phyloP scores from a whole-genome alignment of 257 asterid species.

The Linaria vulgaris region DNA sequence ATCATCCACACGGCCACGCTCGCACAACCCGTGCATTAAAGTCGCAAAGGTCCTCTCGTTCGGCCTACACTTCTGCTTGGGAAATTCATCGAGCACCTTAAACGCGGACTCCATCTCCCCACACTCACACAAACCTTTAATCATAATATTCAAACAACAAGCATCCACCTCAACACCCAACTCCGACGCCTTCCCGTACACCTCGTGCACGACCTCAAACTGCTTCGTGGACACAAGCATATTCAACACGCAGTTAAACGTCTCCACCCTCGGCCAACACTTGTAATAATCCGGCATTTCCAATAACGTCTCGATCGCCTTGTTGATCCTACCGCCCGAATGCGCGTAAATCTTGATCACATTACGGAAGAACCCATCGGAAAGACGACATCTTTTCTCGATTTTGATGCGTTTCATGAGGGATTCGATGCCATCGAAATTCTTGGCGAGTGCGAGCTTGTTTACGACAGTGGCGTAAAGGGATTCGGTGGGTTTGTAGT shows the following conservation, averaged over 20 bases:
- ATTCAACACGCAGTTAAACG: constrained; percentile 72
- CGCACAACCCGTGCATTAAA: constrained; percentile 70
- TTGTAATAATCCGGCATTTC: constrained; percentile 86
- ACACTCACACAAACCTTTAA: constrained; percentile 69
- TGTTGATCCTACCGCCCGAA: constrained; percentile 71
- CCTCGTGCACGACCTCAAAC: constrained; percentile 69
- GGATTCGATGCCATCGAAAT: constrained; percentile 67
- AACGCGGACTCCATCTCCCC: constrained; percentile 66
- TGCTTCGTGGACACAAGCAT: constrained; percentile 66
- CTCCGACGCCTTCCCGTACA: constrained; percentile 49
- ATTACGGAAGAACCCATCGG: constrained; percentile 68
- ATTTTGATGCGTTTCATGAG: constrained; percentile 63
- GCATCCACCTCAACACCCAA: constrained; percentile 79
- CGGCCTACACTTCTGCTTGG: constrained; percentile 64
- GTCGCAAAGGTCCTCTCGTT: constrained; percentile 71
- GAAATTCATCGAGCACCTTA: constrained; percentile 80
- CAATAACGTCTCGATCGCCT: constrained; percentile 59
- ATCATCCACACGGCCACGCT: constrained; percentile 46
- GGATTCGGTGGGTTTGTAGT: constrained; percentile 78
- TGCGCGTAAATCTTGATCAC: constrained; percentile 78
- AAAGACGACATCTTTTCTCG: constrained; percentile 83
- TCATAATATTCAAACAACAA: constrained; percentile 72
- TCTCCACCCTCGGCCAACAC: constrained; percentile 67
- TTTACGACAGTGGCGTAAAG: constrained; percentile 59
- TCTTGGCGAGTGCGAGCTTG: constrained; percentile 57